Percentiles rank a stretch among this genome's conserved stretches.
These are phyloP conservation scores for Globisporangium okanoganense DNA, from an alignment of 352 stramenopile species.

Conservation along the genomic window DNA sequence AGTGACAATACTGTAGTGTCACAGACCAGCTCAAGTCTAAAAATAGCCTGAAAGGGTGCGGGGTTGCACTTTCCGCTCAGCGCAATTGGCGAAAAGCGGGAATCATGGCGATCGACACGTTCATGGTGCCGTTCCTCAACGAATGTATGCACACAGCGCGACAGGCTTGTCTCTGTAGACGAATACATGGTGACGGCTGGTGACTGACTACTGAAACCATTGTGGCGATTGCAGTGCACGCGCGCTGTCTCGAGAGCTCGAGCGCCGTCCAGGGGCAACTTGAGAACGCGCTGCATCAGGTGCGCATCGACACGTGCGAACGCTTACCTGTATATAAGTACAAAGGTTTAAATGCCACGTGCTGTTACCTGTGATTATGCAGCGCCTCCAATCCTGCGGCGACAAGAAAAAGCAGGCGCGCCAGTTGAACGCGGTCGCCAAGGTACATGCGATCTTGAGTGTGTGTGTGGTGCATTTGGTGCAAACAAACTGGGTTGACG, in stretches of 20 bases:
- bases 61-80: no score
- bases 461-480: not conserved
- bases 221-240: conserved; percentile 26
- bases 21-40: no score
- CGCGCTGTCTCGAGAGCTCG: conserved; percentile 40
- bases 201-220: not conserved
- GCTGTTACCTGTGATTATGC: not conserved
- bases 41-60: no score
- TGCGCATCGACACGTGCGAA: conserved; percentile 13
- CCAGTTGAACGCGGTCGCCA: conserved; percentile 57
- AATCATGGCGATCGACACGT: conserved; percentile 19
- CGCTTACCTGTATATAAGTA: no score
- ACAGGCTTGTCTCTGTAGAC: not conserved
- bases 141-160: conserved; percentile 32
- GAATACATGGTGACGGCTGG: not conserved
- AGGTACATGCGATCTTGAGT: conserved; percentile 25
- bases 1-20: no score
- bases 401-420: conserved; percentile 60
- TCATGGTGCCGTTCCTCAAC: conserved; percentile 50
- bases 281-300: conserved; percentile 67
- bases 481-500: not conserved
- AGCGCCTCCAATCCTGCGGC: conserved; percentile 16
- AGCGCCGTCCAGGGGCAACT: conserved; percentile 55
- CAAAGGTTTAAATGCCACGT: not conserved
- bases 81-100: not conserved